Evolutionary conservation across 148 eudicot genomes (phyloP).

Genomic region (Chenopodium album): DNA sequence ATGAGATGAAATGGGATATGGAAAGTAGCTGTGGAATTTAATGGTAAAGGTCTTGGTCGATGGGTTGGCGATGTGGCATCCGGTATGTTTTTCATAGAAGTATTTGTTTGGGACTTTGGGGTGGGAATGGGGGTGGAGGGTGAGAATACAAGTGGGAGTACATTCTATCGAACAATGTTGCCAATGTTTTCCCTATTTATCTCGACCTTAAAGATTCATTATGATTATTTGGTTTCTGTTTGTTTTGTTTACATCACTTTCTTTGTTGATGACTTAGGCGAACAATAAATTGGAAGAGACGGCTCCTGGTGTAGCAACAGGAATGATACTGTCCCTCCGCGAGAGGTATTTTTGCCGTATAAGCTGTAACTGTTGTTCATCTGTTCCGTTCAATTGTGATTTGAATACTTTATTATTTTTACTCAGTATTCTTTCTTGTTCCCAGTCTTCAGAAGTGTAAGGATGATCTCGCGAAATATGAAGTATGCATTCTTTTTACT

Average conservation of each 20-base stretch:
- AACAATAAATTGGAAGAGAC: constrained; percentile 77
- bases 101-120: too few species aligned
- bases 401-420: not conserved
- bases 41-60: not conserved
- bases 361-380: not conserved
- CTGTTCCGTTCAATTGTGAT: not conserved
- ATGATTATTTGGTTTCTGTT: not conserved
- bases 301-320: constrained; percentile 95
- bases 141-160: too few species aligned
- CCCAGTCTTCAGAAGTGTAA: constrained; percentile 83
- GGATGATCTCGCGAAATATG: constrained; percentile 70
- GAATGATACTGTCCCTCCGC: constrained; percentile 94
- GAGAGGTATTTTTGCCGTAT: constrained; percentile 59
- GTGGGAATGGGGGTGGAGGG: not conserved
- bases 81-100: not conserved
- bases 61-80: not conserved
- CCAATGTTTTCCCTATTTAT: not conserved
- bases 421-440: constrained; percentile 11
- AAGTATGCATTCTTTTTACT: constrained; percentile 46
- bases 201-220: not conserved
- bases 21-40: not conserved
- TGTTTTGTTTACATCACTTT: constrained; percentile 3
- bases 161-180: not conserved
- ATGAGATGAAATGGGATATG: not conserved
- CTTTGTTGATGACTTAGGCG: constrained; percentile 34